Conservation (phyloP, 768 basidiomycete genomes). For the Panaeolus cyanescens region DNA sequence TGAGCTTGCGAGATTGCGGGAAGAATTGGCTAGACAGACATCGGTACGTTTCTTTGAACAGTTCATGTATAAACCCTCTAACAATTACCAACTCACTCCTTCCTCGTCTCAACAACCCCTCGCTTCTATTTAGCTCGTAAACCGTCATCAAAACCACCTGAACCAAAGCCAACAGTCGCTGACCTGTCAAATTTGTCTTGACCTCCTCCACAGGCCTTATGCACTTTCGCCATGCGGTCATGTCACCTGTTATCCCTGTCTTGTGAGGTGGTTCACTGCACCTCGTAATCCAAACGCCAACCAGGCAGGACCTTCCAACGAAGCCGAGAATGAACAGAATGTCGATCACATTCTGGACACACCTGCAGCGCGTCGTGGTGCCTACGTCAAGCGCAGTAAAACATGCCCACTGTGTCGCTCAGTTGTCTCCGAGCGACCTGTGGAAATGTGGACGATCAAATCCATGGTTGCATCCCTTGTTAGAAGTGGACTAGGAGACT, state of each 20-base stretch:
- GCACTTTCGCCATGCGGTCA: slow-evolving; percentile 79
- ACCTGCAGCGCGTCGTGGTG: slow-evolving; percentile 41
- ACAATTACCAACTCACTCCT: background rate
- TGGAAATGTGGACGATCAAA: slow-evolving; percentile 75
- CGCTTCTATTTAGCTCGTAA: slow-evolving; percentile 46
- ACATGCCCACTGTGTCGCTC: slow-evolving; percentile 80
- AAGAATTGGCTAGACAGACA: slow-evolving; percentile 42
- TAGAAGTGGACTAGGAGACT: slow-evolving; percentile 53
- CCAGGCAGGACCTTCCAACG: background rate
- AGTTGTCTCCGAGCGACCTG: slow-evolving; percentile 56
- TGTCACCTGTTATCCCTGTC: slow-evolving; percentile 68
- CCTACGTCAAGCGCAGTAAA: slow-evolving; percentile 57
- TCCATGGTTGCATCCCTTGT: slow-evolving; percentile 55
- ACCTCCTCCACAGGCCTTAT: slow-evolving; percentile 72
- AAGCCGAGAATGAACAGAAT: slow-evolving; percentile 6
- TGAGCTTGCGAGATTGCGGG: slow-evolving; percentile 42
- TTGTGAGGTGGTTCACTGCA: slow-evolving; percentile 75
- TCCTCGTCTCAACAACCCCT: slow-evolving; percentile 1
- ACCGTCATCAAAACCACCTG: slow-evolving; percentile 53
- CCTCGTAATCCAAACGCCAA: slow-evolving; percentile 24
- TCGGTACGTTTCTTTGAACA: slow-evolving; percentile 29
- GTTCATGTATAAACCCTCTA: background rate
- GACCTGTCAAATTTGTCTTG: slow-evolving; percentile 80
- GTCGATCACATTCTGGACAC: slow-evolving; percentile 30
- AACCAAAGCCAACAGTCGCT: slow-evolving; percentile 59